A percentile compares a stretch with the other conserved stretches of the same genome.
Conservation (phyloP, 1,284 basidiomycete genomes). For the Meira nashicola region DNA sequence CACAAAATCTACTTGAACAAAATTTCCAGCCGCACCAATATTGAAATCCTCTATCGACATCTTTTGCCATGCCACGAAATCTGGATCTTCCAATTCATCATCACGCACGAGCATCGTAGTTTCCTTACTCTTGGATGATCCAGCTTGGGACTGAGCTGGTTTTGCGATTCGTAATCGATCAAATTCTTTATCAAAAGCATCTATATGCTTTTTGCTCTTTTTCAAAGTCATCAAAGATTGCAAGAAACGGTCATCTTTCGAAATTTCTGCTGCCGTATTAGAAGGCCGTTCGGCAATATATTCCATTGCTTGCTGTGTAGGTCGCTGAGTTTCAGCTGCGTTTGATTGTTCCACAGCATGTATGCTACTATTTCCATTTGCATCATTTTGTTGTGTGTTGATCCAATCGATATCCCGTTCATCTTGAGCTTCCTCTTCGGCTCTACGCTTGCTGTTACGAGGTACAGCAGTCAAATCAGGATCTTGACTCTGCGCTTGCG, state of each 20-base stretch:
- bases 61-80: constrained; percentile 9
- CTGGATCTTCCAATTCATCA: constrained; percentile 13
- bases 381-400: neutral
- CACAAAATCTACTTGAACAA: constrained; percentile 46
- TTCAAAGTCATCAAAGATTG: constrained; percentile 31
- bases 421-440: constrained; percentile 3
- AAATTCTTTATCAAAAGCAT: constrained; percentile 42
- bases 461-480: neutral
- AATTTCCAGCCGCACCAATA: constrained; percentile 37
- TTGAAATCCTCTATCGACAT: constrained; percentile 11
- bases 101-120: neutral
- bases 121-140: neutral
- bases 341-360: neutral
- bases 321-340: neutral
- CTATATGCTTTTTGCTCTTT: constrained; percentile 27
- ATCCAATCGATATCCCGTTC: neutral
- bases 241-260: constrained; percentile 30
- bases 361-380: neutral
- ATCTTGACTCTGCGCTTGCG: neutral
- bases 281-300: neutral
- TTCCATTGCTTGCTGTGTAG: neutral
- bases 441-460: neutral
- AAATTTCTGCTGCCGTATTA: neutral
- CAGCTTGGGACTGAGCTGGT: neutral
- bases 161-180: constrained; percentile 25